Percentiles rank a stretch among this genome's conserved stretches.
These are phyloP conservation scores for Hortiboletus flavorubellus DNA, from an alignment of 768 basidiomycete genomes.

Conservation along the genomic window DNA sequence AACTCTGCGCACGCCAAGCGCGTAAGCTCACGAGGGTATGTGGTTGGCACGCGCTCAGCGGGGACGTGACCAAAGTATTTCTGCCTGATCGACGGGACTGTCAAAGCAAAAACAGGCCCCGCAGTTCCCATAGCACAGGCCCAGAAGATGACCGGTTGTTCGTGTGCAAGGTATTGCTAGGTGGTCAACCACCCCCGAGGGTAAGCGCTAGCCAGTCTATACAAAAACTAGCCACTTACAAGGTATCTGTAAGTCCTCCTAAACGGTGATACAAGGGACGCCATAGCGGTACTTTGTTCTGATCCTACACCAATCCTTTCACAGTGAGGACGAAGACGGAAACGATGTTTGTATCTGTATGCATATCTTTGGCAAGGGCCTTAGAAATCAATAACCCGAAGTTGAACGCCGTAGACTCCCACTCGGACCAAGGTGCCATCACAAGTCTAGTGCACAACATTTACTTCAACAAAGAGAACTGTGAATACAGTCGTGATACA, in stretches of 20 bases:
- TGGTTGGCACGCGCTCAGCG: slow-evolving; percentile 65
- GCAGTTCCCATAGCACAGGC: slow-evolving; percentile 70
- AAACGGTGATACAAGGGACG: slow-evolving; percentile 29
- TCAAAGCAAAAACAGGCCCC: slow-evolving; percentile 71
- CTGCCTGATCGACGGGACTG: slow-evolving; percentile 74
- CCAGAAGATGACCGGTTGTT: slow-evolving; percentile 88
- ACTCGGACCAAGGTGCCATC: neutral
- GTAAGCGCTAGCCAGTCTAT: neutral
- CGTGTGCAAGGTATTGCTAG: slow-evolving; percentile 89
- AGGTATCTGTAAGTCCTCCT: slow-evolving; percentile 30
- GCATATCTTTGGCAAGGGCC: slow-evolving; percentile 20
- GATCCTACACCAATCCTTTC: neutral
- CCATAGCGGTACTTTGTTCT: slow-evolving; percentile 17
- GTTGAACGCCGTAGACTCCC: no score
- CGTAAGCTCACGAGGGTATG: slow-evolving; percentile 68
- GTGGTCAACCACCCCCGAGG: neutral
- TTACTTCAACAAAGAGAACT: neutral
- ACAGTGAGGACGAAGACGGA: slow-evolving; percentile 12
- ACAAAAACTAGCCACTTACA: slow-evolving; percentile 11
- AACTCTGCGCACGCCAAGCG: neutral
- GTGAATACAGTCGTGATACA: neutral
- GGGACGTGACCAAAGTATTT: slow-evolving; percentile 67
- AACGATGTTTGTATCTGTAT: slow-evolving; percentile 22
- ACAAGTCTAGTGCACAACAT: neutral
- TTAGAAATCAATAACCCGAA: slow-evolving; percentile 27